Percentiles rank a stretch among this genome's conserved stretches.
These are phyloP conservation scores for Talaromyces sp. DNA, from an alignment of 2,329 filamentous ascomycete genomes.

Conservation along the genomic window DNA sequence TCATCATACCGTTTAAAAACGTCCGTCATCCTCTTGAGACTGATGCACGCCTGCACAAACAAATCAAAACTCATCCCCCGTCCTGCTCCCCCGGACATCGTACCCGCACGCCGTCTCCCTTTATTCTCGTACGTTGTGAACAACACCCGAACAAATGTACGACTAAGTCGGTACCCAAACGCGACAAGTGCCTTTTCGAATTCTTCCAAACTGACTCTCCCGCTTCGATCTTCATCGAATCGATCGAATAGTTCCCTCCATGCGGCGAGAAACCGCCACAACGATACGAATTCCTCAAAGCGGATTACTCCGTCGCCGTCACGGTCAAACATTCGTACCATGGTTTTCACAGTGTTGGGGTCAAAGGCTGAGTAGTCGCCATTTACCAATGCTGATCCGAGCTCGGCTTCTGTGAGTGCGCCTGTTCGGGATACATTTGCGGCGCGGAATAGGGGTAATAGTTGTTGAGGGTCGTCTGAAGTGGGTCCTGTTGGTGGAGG, in stretches of 20 bases:
- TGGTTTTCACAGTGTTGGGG: constrained; percentile 90
- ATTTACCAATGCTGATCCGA: constrained; percentile 87
- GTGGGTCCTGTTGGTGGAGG: constrained; percentile 46
- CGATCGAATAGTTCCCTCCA: constrained; percentile 94
- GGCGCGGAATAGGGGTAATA: constrained; percentile 81
- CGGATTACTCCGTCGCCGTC: constrained; percentile 84
- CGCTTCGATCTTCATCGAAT: constrained; percentile 81
- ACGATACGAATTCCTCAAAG: constrained; percentile 91
- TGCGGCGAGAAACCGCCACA: constrained; percentile 92
- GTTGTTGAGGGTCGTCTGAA: constrained; percentile 51
- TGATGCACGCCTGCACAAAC: constrained; percentile 96
- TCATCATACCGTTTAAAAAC: constrained; percentile 99
- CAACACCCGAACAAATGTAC: constrained; percentile 74
- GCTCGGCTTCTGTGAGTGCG: constrained; percentile 77
- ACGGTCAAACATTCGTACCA: constrained; percentile 99
- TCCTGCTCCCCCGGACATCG: constrained; percentile 17
- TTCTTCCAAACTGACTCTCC: constrained; percentile 79
- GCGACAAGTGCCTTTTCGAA: constrained; percentile 86
- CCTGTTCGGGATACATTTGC: constrained; percentile 77
- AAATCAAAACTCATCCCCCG: constrained; percentile 84
- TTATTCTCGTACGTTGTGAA: constrained; percentile 80
- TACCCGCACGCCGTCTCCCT: constrained; percentile 35
- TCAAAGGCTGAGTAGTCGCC: constrained; percentile 95
- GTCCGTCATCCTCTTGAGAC: constrained; percentile 96
- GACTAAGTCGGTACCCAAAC: constrained; percentile 87